phyloP scores from a whole-genome alignment of 257 asterid genomes.

The Gentiana dahurica region DNA sequence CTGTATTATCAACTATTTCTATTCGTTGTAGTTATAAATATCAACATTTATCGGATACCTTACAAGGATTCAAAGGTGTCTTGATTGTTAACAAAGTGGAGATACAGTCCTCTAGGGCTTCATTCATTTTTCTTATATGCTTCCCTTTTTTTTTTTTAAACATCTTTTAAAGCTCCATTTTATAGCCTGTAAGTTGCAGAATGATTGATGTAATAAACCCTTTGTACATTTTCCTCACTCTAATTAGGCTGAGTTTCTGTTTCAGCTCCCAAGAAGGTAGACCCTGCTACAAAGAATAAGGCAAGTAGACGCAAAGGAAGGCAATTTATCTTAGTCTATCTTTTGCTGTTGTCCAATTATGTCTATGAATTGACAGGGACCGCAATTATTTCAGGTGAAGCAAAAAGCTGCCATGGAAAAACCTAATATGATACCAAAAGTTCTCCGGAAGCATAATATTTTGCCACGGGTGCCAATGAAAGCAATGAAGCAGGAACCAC shows the following conservation, averaged over 20 bases:
- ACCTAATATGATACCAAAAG: conserved; percentile 30
- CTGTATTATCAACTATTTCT: too few species aligned
- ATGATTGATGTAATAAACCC: too few species aligned
- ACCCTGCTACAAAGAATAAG: conserved; percentile 29
- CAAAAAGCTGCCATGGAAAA: conserved; percentile 37
- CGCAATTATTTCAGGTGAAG: conserved; percentile 31
- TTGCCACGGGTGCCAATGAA: conserved; percentile 37
- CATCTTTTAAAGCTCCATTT: too few species aligned
- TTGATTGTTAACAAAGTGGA: too few species aligned
- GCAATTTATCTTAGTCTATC: background rate
- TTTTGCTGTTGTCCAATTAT: background rate
- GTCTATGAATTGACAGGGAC: background rate
- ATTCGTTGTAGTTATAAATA: too few species aligned
- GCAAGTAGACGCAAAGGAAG: conserved; percentile 17
- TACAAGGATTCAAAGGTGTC: too few species aligned
- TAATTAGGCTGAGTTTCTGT: conserved; percentile 4
- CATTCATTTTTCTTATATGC: too few species aligned
- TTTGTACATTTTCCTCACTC: too few species aligned
- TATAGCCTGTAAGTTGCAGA: too few species aligned
- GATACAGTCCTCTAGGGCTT: too few species aligned
- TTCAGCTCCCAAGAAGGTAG: conserved; percentile 52
- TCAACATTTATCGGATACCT: too few species aligned
- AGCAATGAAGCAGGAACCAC: conserved; percentile 43
- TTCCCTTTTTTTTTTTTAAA: too few species aligned
- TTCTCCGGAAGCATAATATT: conserved; percentile 45